phyloP scores from a whole-genome alignment of 1,284 basidiomycete genomes.

The Boletellus deceptivus region DNA sequence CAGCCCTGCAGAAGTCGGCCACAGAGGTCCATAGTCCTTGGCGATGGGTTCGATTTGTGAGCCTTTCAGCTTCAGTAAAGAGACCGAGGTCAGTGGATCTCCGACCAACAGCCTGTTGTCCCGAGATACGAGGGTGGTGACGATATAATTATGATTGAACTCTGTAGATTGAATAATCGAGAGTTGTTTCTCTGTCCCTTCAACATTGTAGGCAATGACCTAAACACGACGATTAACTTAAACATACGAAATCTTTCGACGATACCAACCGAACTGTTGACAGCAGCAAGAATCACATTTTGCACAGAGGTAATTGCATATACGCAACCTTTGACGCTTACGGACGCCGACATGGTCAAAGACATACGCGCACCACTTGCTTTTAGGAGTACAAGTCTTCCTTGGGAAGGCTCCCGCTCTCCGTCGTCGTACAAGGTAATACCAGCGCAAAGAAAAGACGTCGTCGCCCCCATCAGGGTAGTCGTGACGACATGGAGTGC shows the following conservation, averaged over 20 bases:
- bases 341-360: constrained; percentile 30
- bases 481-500: constrained; percentile 46
- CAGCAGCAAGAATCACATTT: constrained; percentile 60
- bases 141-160: constrained; percentile 82
- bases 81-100: constrained; percentile 82
- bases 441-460: constrained; percentile 58
- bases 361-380: constrained; percentile 34
- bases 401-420: constrained; percentile 58
- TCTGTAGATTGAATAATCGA: constrained; percentile 47
- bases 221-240: constrained; percentile 19
- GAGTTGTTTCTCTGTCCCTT: constrained; percentile 30
- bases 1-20: constrained; percentile 62
- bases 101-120: constrained; percentile 61
- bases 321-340: constrained; percentile 56
- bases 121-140: constrained; percentile 58
- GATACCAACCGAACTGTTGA: constrained; percentile 69
- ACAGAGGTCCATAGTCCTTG: constrained; percentile 76
- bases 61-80: constrained; percentile 57
- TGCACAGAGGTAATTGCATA: constrained; percentile 52
- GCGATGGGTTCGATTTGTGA: constrained; percentile 59
- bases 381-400: constrained; percentile 47
- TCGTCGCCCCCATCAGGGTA: constrained; percentile 29
- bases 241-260: background rate
- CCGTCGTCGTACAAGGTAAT: constrained; percentile 48
- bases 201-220: constrained; percentile 49